A percentile compares a stretch with the other conserved stretches of the same genome.
These are phyloP conservation scores for Echria macrotheca DNA, from an alignment of 495 filamentous ascomycete species.

Conservation along the genomic window DNA sequence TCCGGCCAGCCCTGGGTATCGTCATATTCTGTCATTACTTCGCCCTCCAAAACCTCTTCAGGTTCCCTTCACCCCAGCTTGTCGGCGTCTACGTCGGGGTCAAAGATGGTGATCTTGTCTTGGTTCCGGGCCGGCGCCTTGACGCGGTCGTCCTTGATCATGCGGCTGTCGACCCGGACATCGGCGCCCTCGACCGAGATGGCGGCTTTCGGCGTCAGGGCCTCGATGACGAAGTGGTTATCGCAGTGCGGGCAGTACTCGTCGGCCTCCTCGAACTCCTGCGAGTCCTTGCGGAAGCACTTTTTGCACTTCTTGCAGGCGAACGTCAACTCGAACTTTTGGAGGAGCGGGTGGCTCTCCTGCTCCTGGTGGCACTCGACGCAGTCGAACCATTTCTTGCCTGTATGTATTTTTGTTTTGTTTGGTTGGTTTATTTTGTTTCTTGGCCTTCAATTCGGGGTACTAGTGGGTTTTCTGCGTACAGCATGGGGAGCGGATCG, in stretches of 20 bases:
- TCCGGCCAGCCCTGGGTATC: constrained; percentile 1
- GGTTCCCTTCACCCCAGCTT: constrained; percentile 55
- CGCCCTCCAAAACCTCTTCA: background rate
- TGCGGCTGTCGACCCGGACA: constrained; percentile 72
- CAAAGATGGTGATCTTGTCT: constrained; percentile 59
- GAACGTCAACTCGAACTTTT: constrained; percentile 83
- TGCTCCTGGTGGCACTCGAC: constrained; percentile 87
- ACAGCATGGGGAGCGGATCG: constrained; percentile 95
- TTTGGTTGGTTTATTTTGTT: no score
- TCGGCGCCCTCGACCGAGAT: constrained; percentile 88
- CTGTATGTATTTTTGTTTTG: constrained; percentile 38
- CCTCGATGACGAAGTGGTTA: constrained; percentile 94
- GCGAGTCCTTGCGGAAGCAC: constrained; percentile 87
- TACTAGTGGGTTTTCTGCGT: constrained; percentile 28
- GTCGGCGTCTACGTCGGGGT: constrained; percentile 64
- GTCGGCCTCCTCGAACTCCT: constrained; percentile 93
- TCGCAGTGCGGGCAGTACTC: constrained; percentile 99
- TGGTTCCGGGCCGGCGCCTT: constrained; percentile 46
- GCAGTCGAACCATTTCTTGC: constrained; percentile 98
- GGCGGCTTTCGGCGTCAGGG: constrained; percentile 69
- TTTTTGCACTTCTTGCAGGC: constrained; percentile 99
- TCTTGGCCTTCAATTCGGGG: no score
- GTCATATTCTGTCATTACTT: background rate
- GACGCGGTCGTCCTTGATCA: constrained; percentile 90
- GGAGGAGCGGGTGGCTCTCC: constrained; percentile 67